Percentiles rank a stretch among this genome's conserved stretches.
Conservation (phyloP, 768 basidiomycete species). For the Rubroboletus satanas region DNA sequence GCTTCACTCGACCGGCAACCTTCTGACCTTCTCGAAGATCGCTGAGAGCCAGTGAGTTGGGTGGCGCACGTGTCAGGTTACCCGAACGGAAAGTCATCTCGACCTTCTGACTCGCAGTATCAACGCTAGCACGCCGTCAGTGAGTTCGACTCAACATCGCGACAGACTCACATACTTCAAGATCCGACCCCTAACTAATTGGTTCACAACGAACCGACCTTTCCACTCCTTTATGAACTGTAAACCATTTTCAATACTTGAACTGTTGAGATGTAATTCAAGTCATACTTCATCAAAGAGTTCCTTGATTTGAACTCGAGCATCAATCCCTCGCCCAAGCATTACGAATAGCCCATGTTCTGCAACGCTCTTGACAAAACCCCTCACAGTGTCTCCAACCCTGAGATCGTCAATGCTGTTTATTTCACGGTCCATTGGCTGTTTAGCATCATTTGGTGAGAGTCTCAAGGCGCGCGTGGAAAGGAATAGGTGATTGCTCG, state of each 20-base stretch:
- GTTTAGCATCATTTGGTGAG: constrained; percentile 44
- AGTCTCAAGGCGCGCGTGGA: constrained; percentile 77
- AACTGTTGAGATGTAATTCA: not conserved
- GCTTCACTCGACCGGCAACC: constrained; percentile 73
- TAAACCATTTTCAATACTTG: constrained; percentile 9
- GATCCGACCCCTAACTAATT: constrained; percentile 85
- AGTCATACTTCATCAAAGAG: constrained; percentile 74
- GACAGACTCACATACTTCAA: constrained; percentile 49
- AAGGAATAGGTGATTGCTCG: constrained; percentile 66
- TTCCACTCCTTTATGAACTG: constrained; percentile 98
- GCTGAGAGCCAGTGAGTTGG: constrained; percentile 38
- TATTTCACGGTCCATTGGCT: constrained; percentile 68
- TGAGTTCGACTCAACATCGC: not conserved
- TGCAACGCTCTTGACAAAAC: constrained; percentile 84
- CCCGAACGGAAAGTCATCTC: constrained; percentile 85
- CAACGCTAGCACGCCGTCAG: constrained; percentile 49
- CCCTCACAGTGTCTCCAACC: constrained; percentile 73
- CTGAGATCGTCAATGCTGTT: constrained; percentile 56
- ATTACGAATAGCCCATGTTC: constrained; percentile 89
- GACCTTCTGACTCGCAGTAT: constrained; percentile 69
- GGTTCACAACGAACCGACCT: constrained; percentile 68
- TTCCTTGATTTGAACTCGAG: constrained; percentile 89
- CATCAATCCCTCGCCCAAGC: constrained; percentile 79
- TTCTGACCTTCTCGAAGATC: constrained; percentile 79
- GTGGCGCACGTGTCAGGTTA: constrained; percentile 40